Evolutionary conservation across 768 basidiomycete genomes (phyloP).

Genomic region (Rhodotorula babjevae): DNA sequence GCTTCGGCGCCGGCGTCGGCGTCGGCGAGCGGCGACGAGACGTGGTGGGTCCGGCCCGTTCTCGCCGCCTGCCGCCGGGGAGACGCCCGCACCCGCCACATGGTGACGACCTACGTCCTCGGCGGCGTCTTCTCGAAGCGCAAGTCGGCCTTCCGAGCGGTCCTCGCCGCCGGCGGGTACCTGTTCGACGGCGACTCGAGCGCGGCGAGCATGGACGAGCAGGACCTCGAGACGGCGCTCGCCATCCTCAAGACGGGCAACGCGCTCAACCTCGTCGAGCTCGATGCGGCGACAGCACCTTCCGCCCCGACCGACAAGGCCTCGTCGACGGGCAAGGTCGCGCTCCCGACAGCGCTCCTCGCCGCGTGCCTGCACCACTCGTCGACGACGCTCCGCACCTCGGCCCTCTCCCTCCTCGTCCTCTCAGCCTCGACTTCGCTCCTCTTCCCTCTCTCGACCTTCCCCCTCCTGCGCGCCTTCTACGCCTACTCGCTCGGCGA

Average conservation of each 20-base stretch:
- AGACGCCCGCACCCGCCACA: background rate
- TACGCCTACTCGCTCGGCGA: constrained; percentile 34
- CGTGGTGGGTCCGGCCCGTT: constrained; percentile 17
- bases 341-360: constrained; percentile 24
- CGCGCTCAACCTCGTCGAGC: constrained; percentile 23
- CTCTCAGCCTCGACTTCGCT: constrained; percentile 7
- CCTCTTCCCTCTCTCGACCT: constrained; percentile 13
- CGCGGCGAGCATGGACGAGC: background rate
- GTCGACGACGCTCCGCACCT: constrained; percentile 25
- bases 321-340: constrained; percentile 5
- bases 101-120: constrained; percentile 28
- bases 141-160: background rate
- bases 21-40: background rate
- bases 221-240: constrained; percentile 27
- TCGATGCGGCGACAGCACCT: background rate
- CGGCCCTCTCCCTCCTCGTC: constrained; percentile 35
- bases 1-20: background rate
- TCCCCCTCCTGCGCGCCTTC: constrained; percentile 26
- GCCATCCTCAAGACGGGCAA: constrained; percentile 30
- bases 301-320: background rate
- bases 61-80: constrained; percentile 10
- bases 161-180: constrained; percentile 13
- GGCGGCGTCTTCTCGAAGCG: constrained; percentile 9
- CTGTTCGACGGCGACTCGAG: background rate
- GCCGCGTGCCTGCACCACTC: constrained; percentile 15